Percentiles rank a stretch among this genome's conserved stretches.
phyloP scores from a whole-genome alignment of 1,284 basidiomycete genomes.

The Rhodofomes roseus region DNA sequence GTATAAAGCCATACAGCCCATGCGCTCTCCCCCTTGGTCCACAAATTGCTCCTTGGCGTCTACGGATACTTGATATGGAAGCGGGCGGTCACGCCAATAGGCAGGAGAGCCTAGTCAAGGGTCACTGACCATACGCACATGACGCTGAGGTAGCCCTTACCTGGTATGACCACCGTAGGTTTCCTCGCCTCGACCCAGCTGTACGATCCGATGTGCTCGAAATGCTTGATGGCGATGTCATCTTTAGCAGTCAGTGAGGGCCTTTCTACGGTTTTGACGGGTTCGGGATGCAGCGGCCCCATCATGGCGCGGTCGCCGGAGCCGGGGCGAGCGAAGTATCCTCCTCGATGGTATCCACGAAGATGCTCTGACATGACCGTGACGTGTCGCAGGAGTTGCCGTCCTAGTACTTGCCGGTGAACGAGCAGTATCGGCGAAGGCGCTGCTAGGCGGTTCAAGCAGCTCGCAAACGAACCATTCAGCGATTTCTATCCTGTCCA shows the following conservation, averaged over 20 bases:
- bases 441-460: too few relatives aligned
- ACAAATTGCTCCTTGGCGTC: conserved; percentile 42
- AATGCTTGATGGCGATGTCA: background rate
- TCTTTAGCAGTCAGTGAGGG: background rate
- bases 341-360: background rate
- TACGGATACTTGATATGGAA: conserved; percentile 42
- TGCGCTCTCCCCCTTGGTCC: conserved; percentile 48
- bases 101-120: conserved; percentile 42
- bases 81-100: conserved; percentile 41
- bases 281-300: background rate
- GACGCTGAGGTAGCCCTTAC: too few relatives aligned
- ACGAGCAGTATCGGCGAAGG: too few relatives aligned
- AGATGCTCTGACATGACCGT: too few relatives aligned
- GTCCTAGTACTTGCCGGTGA: too few relatives aligned
- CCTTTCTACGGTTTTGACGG: background rate
- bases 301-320: background rate
- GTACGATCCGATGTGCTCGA: background rate
- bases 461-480: too few relatives aligned
- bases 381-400: too few relatives aligned
- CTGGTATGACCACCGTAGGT: background rate
- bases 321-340: background rate
- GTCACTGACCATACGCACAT: too few relatives aligned
- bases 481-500: too few relatives aligned
- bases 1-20: conserved; percentile 27
- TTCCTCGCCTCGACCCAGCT: background rate